Evolutionary conservation across 2,329 filamentous ascomycete species (phyloP).

Genomic region (Colletotrichum sp.): DNA sequence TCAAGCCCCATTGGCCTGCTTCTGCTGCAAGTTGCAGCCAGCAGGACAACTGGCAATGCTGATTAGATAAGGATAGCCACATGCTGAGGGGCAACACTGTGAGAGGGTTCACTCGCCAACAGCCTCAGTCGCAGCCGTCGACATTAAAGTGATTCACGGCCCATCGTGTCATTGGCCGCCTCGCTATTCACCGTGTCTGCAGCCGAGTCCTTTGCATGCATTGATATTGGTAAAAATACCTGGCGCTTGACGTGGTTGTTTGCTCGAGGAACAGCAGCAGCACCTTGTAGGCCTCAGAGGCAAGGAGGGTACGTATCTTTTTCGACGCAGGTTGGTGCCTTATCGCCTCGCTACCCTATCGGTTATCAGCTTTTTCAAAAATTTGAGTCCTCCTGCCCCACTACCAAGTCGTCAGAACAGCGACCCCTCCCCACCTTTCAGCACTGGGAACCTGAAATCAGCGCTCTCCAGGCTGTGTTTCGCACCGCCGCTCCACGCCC

Average conservation of each 20-base stretch:
- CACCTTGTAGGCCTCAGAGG: background rate
- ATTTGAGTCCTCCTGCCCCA: conserved; percentile 4
- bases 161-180: background rate
- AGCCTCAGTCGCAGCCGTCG: background rate
- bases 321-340: background rate
- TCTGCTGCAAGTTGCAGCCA: background rate
- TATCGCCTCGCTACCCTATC: conserved; percentile 20
- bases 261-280: background rate
- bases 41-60: background rate
- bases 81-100: background rate
- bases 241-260: background rate
- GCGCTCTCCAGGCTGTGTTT: conserved; percentile 8
- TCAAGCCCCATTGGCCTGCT: conserved; percentile 14
- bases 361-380: conserved; percentile 19
- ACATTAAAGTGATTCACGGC: background rate
- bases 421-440: conserved; percentile 9
- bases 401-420: background rate
- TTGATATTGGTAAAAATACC: background rate
- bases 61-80: conserved; percentile 5
- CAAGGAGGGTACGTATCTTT: background rate
- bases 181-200: background rate
- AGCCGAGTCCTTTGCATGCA: background rate
- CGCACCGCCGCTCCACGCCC: conserved; percentile 13
- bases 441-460: background rate
- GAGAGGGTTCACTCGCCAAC: background rate